Base-by-base conservation (phyloP, 805 yeast genomes). In the Candida pini region DNA sequence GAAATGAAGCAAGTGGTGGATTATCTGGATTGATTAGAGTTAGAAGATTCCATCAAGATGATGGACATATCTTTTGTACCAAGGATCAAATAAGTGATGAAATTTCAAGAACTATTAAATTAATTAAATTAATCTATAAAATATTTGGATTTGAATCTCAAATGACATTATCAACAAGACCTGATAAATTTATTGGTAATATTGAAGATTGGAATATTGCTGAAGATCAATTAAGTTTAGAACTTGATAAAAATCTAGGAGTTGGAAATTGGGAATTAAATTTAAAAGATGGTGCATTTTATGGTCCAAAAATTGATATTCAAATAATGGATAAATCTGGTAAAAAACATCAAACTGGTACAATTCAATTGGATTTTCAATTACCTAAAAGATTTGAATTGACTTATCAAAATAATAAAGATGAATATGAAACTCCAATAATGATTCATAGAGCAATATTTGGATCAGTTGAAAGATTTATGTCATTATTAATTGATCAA, bases 1-100 rank as follows among this genome's bases (percentile, higher is more conserved):
- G 98, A 52, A 92, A 92, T 53, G 98, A 92, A 60, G 81, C 95
- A 18, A 81, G 94, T 38, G 98, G 98, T 3, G 94, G 97, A 1
- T 69, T 92, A 15, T 73, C 90, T 6, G 98, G 98, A 0, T 65
- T 92, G 24, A 92, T 97, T 0, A 69, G 98, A 37, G 96, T 92
- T 3, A 73, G 98, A 39, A 68, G 96, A 43, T 92, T 92, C 62
- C 98, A 92, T 59, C 98, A 92, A 62, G 98, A 92, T 58, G 98
- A 92, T 57, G 97, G 97, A 6, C 98, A 92, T 51, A 89, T 92
- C 18, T 92, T 92, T 57, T 92, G 98, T 54, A 75, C 81, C 2
- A 68, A 72, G 23, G 76, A 71, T 6, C 98, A 92, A 60, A 79
- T 92, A 31, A 50, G 52, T 8, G 73, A 71, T 31, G 98, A 92